These are phyloP conservation scores for Acanthamoeba castellanii DNA, from an alignment of 208 protist species.

Conservation along the genomic window DNA sequence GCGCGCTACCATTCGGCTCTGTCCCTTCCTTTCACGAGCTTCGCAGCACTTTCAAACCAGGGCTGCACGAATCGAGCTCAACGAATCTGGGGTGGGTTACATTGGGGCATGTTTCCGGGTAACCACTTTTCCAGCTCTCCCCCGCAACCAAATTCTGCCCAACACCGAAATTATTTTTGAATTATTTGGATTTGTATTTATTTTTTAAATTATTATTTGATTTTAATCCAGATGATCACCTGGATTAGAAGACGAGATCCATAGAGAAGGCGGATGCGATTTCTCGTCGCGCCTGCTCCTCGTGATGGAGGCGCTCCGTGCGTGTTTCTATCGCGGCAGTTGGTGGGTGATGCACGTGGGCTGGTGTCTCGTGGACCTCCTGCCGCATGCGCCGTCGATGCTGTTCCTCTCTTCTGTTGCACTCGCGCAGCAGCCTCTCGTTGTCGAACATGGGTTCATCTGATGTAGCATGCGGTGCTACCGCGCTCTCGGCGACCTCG, in stretches of 20 bases:
- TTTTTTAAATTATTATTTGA: not conserved
- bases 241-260: not conserved
- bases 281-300: constrained; percentile 3
- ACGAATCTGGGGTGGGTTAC: too few species aligned
- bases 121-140: too few species aligned
- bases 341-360: not conserved
- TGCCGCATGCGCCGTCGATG: not conserved
- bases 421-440: not conserved
- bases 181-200: too few species aligned
- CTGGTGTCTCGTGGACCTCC: not conserved
- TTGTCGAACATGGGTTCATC: constrained; percentile 30
- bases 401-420: not conserved
- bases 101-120: too few species aligned
- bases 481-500: not conserved
- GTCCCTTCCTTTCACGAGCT: not conserved
- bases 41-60: too few species aligned
- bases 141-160: too few species aligned
- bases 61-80: too few species aligned
- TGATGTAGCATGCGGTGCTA: not conserved
- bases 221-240: not conserved
- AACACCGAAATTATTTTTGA: too few species aligned
- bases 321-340: not conserved
- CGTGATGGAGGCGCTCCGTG: not conserved
- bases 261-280: not conserved
- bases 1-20: not conserved